Evolutionary conservation across 306 rosid genomes (phyloP).

Genomic region (Alnus glutinosa): DNA sequence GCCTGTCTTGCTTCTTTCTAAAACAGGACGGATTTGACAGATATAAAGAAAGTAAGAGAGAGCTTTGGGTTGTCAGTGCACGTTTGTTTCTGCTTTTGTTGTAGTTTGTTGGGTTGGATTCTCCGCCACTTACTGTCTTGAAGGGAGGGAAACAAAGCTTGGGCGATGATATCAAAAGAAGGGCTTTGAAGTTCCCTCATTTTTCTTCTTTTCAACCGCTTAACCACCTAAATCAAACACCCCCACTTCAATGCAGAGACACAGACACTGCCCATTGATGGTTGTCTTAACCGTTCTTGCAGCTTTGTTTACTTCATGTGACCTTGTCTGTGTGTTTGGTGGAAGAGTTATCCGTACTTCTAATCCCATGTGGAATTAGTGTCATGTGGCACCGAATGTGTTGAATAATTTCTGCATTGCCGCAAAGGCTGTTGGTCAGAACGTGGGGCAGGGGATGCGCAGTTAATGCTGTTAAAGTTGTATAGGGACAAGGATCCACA

Average conservation of each 20-base stretch:
- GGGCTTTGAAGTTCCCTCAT: conserved; percentile 1
- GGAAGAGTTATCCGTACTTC: not conserved
- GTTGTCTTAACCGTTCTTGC: conserved; percentile 5
- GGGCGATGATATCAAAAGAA: conserved; percentile 39
- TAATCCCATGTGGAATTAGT: not conserved
- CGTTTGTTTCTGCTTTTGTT: conserved; percentile 22
- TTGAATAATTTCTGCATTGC: too few species aligned
- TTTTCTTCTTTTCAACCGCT: conserved; percentile 29
- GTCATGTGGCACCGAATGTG: not conserved
- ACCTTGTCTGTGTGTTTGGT: not conserved
- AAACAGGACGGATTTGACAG: conserved; percentile 5
- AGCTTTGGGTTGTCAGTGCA: conserved; percentile 24
- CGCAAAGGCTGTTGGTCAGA: too few species aligned
- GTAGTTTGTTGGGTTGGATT: conserved; percentile 28
- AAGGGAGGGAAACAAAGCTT: conserved; percentile 14
- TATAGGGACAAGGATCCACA: too few species aligned
- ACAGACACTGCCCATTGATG: conserved; percentile 8
- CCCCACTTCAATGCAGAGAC: conserved; percentile 21
- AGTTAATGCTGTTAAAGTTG: too few species aligned
- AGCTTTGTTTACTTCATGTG: not conserved
- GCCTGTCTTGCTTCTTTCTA: not conserved
- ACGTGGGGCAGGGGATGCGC: too few species aligned
- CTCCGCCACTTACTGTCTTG: conserved; percentile 26
- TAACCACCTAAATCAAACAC: conserved; percentile 39
- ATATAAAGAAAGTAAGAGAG: conserved; percentile 26